A percentile compares a stretch with the other conserved stretches of the same genome.
Evolutionary conservation across 2,329 filamentous ascomycete species (phyloP).

Genomic region (Bimuria novae-zelandiae): DNA sequence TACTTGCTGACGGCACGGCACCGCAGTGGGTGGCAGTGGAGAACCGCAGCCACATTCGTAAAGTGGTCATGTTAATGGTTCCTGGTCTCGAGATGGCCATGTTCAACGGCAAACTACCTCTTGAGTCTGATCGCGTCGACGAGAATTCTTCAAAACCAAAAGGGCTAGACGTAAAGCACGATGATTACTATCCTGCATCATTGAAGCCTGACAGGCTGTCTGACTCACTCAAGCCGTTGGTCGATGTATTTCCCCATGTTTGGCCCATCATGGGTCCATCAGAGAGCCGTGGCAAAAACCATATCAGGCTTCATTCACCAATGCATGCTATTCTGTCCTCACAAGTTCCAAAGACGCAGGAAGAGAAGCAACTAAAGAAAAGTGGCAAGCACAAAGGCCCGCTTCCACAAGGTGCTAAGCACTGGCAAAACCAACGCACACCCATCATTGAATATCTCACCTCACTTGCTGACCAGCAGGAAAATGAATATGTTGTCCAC

Average conservation of each 20-base stretch:
- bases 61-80: slow-evolving; percentile 88
- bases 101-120: slow-evolving; percentile 66
- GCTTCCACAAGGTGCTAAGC: slow-evolving; percentile 65
- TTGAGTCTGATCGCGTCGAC: slow-evolving; percentile 18
- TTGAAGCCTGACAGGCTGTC: slow-evolving; percentile 51
- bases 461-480: slow-evolving; percentile 71
- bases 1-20: slow-evolving; percentile 62
- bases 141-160: slow-evolving; percentile 24
- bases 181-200: slow-evolving; percentile 55
- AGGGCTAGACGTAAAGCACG: slow-evolving; percentile 47
- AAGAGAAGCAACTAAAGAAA: slow-evolving; percentile 65
- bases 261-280: slow-evolving; percentile 90
- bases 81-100: slow-evolving; percentile 89
- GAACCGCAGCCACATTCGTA: slow-evolving; percentile 62
- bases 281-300: slow-evolving; percentile 69
- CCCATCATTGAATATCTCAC: slow-evolving; percentile 81
- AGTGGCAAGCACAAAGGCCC: slow-evolving; percentile 49
- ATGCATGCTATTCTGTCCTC: slow-evolving; percentile 81
- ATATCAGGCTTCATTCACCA: slow-evolving; percentile 80
- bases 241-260: slow-evolving; percentile 81
- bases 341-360: slow-evolving; percentile 69
- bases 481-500: slow-evolving; percentile 85
- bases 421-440: slow-evolving; percentile 76
- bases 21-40: slow-evolving; percentile 68
- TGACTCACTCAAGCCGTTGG: slow-evolving; percentile 62